Evolutionary conservation across 2,329 filamentous ascomycete genomes (phyloP), one percentile per base, ranked within the genome.

Genomic region (Teratosphaeria viscida): DNA sequence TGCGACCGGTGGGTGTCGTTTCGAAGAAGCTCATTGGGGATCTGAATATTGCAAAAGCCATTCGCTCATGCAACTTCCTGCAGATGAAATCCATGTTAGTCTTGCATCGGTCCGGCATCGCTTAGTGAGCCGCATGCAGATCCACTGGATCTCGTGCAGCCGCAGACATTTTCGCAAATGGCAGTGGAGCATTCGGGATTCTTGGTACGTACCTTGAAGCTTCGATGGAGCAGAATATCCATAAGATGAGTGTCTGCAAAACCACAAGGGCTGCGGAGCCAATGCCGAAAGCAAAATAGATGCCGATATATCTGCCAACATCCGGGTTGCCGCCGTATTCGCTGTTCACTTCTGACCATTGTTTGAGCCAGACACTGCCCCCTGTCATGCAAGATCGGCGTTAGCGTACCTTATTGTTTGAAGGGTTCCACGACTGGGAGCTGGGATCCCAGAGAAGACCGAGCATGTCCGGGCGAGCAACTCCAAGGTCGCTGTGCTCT

Each of bases 181-280:
- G 57, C 55, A 62, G 12, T 43, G 43, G 29, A 32, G 29, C 29
- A 23, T 7, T 16, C 52, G n/a, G 29, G 57, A 5, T 8, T n/a
- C 4, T 16, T 37, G 16, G 10, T n/a, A 73, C 79, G 70, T 78
- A 90, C 88, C 83, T 29, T 23, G 34, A 39, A 16, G 55, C 55
- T 56, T 99, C 94, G 63, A 99, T 99, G 4, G 94, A 97, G 77
- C 95, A 99, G 78, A 99, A 97, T 65, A 99, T 97, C 94, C 94
- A 99, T 32, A 99, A 80, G 64, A 99, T 91, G 66, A 99, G 78
- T 5, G 92, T 97, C 75, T 97, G 94, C 34, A 95, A 71, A 52
- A 97, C 90, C 2, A 95, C 92, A 64, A 99, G 79, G 52, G 84
- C 81, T 49, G 94, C 88, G 29, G 89, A 87, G 35, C 92, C 92